Evolutionary conservation across 805 yeast species (phyloP), one percentile per base, ranked within the genome.

Genomic region (Tetrapisispora iriomotensis): DNA sequence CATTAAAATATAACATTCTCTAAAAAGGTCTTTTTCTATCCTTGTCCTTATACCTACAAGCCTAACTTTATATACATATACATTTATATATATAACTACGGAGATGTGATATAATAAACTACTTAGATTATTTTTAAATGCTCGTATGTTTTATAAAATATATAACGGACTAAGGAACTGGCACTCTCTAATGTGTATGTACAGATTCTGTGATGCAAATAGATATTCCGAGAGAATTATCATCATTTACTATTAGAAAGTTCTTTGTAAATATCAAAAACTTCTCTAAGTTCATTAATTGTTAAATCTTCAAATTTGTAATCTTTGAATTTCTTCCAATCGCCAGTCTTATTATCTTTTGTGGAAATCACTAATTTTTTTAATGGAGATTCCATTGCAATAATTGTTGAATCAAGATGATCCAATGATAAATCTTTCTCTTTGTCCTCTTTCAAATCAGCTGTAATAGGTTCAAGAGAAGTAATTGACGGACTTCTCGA

Each of bases 241-340:
- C n/a, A 2, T 24, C 14, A 18, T 12, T n/a, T 34, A 9, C 23
- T 20, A 6, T 42, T 27, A 10, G 40, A 36, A 22, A 55, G 19
- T 18, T 43, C 51, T 39, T 54, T 54, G 38, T 58, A 60, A 18
- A 51, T 51, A n/a, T 53, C 57, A 43, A 56, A 60, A 6, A 60
- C 34, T 29, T 51, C 54, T 34, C 43, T 49, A 34, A 60, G 29
- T 31, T 60, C 61, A 17, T 41, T 18, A 8, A 60, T 36, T 19
- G 41, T 58, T 37, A 60, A 33, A 33, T 56, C 61, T n/a, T 60
- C 62, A 41, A 60, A 60, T 9, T 47, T 42, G 3, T 36, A 38
- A 36, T 48, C 48, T 34, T 49, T 51, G 34, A 39, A 54, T 28
- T 40, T 43, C 27, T 42, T 54, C 53, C 53, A 53, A 6, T 26